These are phyloP conservation scores for Salix brachista DNA, from an alignment of 345 rosid species.

Conservation along the genomic window DNA sequence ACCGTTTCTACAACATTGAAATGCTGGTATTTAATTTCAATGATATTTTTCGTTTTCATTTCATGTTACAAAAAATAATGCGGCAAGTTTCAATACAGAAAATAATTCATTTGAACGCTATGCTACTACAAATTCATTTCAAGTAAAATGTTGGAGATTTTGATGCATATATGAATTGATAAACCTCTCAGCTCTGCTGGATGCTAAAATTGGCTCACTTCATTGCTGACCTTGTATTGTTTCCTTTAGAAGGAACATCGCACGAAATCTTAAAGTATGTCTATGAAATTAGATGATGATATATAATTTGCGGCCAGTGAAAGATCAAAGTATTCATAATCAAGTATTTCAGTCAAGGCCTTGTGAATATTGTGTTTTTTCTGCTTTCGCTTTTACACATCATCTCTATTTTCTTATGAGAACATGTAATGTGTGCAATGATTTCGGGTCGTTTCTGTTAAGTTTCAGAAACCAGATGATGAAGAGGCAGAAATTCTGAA, in stretches of 20 bases:
- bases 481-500: constrained; percentile 74
- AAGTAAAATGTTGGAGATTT: background rate
- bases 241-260: background rate
- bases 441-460: background rate
- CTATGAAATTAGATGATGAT: background rate
- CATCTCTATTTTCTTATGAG: background rate
- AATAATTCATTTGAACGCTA: background rate
- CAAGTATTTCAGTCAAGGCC: background rate
- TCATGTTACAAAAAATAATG: background rate
- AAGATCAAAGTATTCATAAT: background rate
- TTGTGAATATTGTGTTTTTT: background rate
- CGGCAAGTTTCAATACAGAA: background rate
- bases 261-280: background rate
- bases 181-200: background rate
- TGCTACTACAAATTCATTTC: background rate
- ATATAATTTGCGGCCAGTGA: background rate
- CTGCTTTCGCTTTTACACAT: background rate
- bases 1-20: constrained; percentile 88
- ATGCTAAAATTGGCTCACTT: background rate
- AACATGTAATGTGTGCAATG: background rate
- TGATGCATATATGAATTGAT: too few species aligned
- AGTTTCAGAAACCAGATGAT: constrained; percentile 79
- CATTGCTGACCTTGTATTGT: background rate
- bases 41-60: background rate
- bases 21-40: constrained; percentile 58